A percentile compares a stretch with the other conserved stretches of the same genome.
Evolutionary conservation across 371 early-diverging fungal genomes (phyloP).

Genomic region (Saksenaea vasiformis): DNA sequence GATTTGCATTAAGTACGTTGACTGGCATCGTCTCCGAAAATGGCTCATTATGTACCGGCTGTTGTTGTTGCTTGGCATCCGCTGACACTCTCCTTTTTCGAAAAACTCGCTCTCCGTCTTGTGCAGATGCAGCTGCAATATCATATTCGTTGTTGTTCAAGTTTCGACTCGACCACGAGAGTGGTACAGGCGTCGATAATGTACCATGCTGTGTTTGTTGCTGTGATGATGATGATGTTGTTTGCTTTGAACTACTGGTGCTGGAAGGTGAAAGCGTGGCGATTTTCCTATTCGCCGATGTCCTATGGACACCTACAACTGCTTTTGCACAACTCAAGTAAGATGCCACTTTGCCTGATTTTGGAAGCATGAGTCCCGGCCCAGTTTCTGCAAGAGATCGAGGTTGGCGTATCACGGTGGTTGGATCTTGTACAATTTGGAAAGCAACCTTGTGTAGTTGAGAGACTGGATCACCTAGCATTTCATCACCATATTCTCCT

Average conservation of each 20-base stretch:
- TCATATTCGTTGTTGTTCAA: neutral
- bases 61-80: slow-evolving; percentile 25
- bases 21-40: slow-evolving; percentile 1
- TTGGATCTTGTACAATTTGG: slow-evolving; percentile 57
- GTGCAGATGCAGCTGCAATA: slow-evolving; percentile 5
- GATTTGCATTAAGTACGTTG: slow-evolving; percentile 1
- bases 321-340: slow-evolving; percentile 29
- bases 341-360: slow-evolving; percentile 11
- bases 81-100: slow-evolving; percentile 51
- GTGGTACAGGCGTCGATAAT: slow-evolving; percentile 2
- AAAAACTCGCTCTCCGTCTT: slow-evolving; percentile 28
- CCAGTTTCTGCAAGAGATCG: neutral
- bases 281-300: neutral
- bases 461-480: slow-evolving; percentile 65
- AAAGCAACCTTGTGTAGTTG: slow-evolving; percentile 89
- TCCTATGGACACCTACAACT: slow-evolving; percentile 25
- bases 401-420: neutral
- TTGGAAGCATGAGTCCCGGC: neutral
- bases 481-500: slow-evolving; percentile 49
- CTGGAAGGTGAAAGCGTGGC: neutral
- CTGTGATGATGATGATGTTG: slow-evolving; percentile 5
- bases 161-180: slow-evolving; percentile 1
- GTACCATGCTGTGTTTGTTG: neutral
- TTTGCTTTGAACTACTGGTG: neutral
- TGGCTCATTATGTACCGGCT: neutral